Conservation (phyloP, 371 early-diverging fungal species). For the Mortierella sp. region DNA sequence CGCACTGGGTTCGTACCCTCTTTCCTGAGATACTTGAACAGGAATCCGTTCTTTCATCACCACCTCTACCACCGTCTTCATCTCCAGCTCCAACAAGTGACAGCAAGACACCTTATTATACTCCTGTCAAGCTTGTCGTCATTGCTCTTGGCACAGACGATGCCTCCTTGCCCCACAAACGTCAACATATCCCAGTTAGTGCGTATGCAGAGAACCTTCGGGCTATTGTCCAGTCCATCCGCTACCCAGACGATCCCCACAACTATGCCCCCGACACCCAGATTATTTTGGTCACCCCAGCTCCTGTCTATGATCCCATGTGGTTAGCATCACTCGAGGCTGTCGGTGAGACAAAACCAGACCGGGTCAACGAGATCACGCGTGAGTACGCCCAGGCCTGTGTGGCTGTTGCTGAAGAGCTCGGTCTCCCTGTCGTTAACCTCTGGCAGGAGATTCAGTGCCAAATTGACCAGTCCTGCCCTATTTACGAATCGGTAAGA, state of each 20-base stretch:
- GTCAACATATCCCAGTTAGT: constrained; percentile 37
- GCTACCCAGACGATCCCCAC: constrained; percentile 40
- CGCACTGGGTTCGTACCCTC: constrained; percentile 43
- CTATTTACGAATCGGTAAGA: constrained; percentile 31
- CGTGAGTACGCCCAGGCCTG: constrained; percentile 42
- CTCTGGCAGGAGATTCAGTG: constrained; percentile 45
- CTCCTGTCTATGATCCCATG: constrained; percentile 33
- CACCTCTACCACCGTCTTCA: neutral
- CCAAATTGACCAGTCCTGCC: constrained; percentile 35
- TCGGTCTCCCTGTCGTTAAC: constrained; percentile 42
- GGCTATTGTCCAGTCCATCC: constrained; percentile 24
- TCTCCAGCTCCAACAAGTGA: neutral
- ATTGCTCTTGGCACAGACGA: constrained; percentile 51
- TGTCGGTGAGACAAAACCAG: constrained; percentile 16
- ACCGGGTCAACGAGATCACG: constrained; percentile 39
- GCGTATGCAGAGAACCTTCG: constrained; percentile 39
- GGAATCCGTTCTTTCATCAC: constrained; percentile 11
- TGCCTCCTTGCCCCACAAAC: constrained; percentile 41
- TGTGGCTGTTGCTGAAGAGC: constrained; percentile 29
- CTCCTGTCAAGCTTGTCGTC: constrained; percentile 34
- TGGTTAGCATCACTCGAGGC: constrained; percentile 32
- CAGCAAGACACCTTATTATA: neutral
- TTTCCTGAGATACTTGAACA: constrained; percentile 43
- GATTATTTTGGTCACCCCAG: constrained; percentile 43
- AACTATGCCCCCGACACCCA: constrained; percentile 46